phyloP scores from a whole-genome alignment of 257 asterid species.

The Coffea canephora region DNA sequence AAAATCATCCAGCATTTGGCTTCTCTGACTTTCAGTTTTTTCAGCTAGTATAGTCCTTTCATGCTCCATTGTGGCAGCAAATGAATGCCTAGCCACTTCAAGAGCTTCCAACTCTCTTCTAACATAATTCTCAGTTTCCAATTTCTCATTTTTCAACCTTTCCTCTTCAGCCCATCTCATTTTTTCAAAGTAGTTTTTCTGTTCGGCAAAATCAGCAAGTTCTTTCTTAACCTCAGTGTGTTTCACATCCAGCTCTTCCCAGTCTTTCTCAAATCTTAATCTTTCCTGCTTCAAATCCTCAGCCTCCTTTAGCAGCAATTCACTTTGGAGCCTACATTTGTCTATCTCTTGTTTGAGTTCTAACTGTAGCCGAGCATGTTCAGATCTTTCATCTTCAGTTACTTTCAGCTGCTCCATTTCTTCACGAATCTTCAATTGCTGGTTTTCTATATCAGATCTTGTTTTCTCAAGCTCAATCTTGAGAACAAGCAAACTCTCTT shows the following conservation, averaged over 20 bases:
- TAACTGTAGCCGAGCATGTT: slow-evolving; percentile 62
- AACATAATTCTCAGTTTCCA: slow-evolving; percentile 59
- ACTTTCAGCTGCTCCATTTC: slow-evolving; percentile 69
- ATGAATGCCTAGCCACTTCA: slow-evolving; percentile 63
- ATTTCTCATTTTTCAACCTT: slow-evolving; percentile 64
- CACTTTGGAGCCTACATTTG: slow-evolving; percentile 63
- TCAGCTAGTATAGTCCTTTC: slow-evolving; percentile 67
- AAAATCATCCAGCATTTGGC: slow-evolving; percentile 57
- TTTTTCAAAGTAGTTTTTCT: slow-evolving; percentile 54
- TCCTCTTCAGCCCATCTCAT: slow-evolving; percentile 59
- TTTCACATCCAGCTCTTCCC: slow-evolving; percentile 90
- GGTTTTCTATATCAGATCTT: slow-evolving; percentile 53
- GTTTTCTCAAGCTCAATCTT: slow-evolving; percentile 69
- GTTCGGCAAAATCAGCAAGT: slow-evolving; percentile 51
- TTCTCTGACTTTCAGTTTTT: slow-evolving; percentile 49
- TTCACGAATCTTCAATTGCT: slow-evolving; percentile 50
- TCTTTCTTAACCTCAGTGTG: slow-evolving; percentile 62
- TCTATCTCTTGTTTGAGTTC: slow-evolving; percentile 87
- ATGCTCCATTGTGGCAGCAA: slow-evolving; percentile 74
- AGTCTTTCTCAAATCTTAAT: slow-evolving; percentile 86
- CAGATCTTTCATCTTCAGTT: slow-evolving; percentile 83
- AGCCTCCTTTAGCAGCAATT: slow-evolving; percentile 62
- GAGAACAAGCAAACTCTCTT: slow-evolving; percentile 51
- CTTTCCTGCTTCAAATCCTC: slow-evolving; percentile 82
- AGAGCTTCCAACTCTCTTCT: slow-evolving; percentile 77